Percentiles rank a stretch among this genome's conserved stretches.
Evolutionary conservation across 331 rosid species (phyloP).

Genomic region (Malus hybrid): DNA sequence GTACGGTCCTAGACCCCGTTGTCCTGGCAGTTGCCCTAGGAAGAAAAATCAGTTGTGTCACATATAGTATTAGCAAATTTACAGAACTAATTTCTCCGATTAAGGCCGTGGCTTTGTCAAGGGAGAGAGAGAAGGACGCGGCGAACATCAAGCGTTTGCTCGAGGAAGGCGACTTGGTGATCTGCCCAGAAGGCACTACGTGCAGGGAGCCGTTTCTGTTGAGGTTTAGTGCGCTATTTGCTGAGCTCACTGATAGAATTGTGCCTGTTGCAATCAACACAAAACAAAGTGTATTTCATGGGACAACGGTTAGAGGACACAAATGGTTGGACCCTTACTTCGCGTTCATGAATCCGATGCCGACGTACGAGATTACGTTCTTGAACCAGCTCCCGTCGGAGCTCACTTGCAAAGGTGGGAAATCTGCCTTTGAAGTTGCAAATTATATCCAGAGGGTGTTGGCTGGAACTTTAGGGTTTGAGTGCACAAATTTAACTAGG

Average conservation of each 20-base stretch:
- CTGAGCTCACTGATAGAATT: conserved; percentile 76
- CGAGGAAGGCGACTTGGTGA: conserved; percentile 83
- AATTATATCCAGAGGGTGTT: conserved; percentile 77
- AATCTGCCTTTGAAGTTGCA: conserved; percentile 76
- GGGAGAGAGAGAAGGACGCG: conserved; percentile 85
- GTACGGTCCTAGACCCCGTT: conserved; percentile 80
- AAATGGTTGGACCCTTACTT: conserved; percentile 81
- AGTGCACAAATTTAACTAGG: conserved; percentile 83
- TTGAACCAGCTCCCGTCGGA: conserved; percentile 67
- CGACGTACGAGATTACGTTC: conserved; percentile 76
- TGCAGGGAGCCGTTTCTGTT: conserved; percentile 79
- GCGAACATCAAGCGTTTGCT: conserved; percentile 62
- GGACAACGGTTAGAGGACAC: conserved; percentile 69
- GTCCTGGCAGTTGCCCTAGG: conserved; percentile 60
- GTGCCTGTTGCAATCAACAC: conserved; percentile 91
- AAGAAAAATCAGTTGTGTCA: conserved; percentile 87
- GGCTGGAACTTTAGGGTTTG: conserved; percentile 84
- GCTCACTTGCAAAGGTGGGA: conserved; percentile 65
- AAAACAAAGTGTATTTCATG: conserved; percentile 73
- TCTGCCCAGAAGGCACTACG: conserved; percentile 92
- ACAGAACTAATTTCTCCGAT: conserved; percentile 80
- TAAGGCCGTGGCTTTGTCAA: conserved; percentile 70
- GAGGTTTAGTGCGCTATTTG: conserved; percentile 88
- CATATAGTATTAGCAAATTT: conserved; percentile 85
- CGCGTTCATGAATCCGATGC: conserved; percentile 88